A percentile compares a stretch with the other conserved stretches of the same genome.
Conservation (phyloP, 805 yeast species). For the Wickerhamomyces chaumierensis region DNA sequence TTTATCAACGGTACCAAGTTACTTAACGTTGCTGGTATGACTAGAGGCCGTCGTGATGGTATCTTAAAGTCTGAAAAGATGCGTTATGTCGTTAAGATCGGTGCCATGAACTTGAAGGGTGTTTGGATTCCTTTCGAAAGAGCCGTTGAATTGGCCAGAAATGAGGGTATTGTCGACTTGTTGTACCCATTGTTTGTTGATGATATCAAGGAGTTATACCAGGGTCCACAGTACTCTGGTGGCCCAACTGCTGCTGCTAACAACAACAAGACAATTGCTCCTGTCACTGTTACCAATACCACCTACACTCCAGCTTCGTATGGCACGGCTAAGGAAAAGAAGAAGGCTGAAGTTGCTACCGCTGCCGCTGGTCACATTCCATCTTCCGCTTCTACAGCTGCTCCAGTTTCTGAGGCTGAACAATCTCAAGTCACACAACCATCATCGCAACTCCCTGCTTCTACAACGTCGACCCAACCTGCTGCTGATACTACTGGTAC, state of each 20-base stretch:
- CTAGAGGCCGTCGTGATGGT: slow-evolving; percentile 81
- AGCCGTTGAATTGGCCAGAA: slow-evolving; percentile 71
- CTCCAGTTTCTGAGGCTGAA: not conserved
- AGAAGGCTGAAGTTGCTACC: not conserved
- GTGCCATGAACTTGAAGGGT: slow-evolving; percentile 81
- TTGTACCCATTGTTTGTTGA: slow-evolving; percentile 62
- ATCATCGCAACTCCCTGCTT: not conserved
- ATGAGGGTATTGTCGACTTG: slow-evolving; percentile 60
- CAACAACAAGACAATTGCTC: no score
- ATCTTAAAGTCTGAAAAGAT: slow-evolving; percentile 66
- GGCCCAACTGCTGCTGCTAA: slow-evolving; percentile 22
- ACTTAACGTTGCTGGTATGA: slow-evolving; percentile 76
- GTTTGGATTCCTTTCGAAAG: slow-evolving; percentile 86
- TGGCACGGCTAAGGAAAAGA: slow-evolving; percentile 11
- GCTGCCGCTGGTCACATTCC: not conserved
- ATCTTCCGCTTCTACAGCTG: no score
- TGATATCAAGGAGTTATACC: slow-evolving; percentile 42
- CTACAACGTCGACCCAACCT: not conserved
- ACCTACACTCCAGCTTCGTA: slow-evolving; percentile 22
- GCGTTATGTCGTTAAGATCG: slow-evolving; percentile 74
- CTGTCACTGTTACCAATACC: no score
- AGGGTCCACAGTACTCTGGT: slow-evolving; percentile 9
- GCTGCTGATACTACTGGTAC: not conserved
- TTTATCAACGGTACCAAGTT: slow-evolving; percentile 81
- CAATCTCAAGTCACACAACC: not conserved